Evolutionary conservation across 1,139 yeast genomes (phyloP).

Genomic region (Zygoascus hellenicus): DNA sequence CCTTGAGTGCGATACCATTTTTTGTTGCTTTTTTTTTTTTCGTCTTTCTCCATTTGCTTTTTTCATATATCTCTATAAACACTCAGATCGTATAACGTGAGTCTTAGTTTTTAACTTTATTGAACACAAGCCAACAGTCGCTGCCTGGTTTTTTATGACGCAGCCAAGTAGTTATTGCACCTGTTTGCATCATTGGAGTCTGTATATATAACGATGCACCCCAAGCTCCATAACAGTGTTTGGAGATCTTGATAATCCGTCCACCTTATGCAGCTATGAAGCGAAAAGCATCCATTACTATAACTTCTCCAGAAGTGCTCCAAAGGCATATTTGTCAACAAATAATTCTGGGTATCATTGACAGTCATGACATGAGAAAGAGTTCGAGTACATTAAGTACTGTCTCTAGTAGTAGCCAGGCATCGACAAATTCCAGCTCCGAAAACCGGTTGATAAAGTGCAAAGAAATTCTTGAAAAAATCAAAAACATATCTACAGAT

Average conservation of each 20-base stretch:
- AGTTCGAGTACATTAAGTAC: background rate
- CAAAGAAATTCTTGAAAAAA: background rate
- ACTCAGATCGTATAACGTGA: too few species aligned
- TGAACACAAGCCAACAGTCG: too few species aligned
- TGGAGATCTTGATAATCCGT: background rate
- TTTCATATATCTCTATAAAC: too few species aligned
- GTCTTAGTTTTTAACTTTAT: too few species aligned
- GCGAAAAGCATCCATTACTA: background rate
- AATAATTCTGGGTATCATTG: slow-evolving; percentile 4
- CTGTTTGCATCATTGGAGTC: too few species aligned
- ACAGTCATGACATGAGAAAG: background rate
- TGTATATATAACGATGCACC: too few species aligned
- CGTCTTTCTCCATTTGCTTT: too few species aligned
- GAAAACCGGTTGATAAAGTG: background rate
- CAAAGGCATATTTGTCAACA: background rate
- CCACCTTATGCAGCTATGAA: slow-evolving; percentile 1
- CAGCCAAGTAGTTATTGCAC: too few species aligned
- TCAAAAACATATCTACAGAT: background rate
- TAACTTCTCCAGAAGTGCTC: background rate
- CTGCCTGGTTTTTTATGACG: too few species aligned
- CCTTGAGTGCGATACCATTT: too few species aligned
- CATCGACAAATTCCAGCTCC: background rate
- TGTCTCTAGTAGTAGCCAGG: background rate
- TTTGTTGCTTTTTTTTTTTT: too few species aligned
- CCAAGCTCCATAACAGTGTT: too few species aligned